Conservation (phyloP, 345 rosid genomes). For the Acer campestre region DNA sequence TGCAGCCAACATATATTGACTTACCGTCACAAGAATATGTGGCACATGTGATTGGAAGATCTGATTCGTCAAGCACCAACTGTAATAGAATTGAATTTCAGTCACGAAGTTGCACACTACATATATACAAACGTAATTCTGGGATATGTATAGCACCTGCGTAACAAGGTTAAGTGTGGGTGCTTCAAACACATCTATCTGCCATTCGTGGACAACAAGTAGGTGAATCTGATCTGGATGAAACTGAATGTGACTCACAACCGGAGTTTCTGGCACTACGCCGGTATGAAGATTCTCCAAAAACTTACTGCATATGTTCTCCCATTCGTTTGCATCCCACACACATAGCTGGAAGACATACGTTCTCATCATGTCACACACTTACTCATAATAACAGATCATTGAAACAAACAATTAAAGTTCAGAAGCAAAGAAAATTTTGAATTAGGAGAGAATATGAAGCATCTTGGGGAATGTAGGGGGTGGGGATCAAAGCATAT, state of each 20-base stretch:
- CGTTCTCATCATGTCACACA: background rate
- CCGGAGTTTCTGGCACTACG: background rate
- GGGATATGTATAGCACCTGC: constrained; percentile 14
- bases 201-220: constrained; percentile 13
- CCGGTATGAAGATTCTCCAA: constrained; percentile 13
- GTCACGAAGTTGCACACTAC: background rate
- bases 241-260: constrained; percentile 21
- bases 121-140: background rate
- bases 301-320: constrained; percentile 11
- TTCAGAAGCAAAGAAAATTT: constrained; percentile 10
- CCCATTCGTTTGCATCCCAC: constrained; percentile 19
- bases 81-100: background rate
- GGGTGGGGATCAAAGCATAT: background rate
- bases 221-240: constrained; percentile 19
- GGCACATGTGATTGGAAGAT: constrained; percentile 15
- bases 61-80: constrained; percentile 7
- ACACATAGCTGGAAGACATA: constrained; percentile 12
- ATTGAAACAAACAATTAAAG: background rate
- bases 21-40: constrained; percentile 20
- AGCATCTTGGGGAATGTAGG: background rate
- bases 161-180: constrained; percentile 2
- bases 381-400: background rate
- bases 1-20: constrained; percentile 17
- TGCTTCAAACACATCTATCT: constrained; percentile 17
- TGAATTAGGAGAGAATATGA: background rate